Conservation (phyloP, 495 filamentous ascomycete genomes). For the Parachaetomium inaequale region DNA sequence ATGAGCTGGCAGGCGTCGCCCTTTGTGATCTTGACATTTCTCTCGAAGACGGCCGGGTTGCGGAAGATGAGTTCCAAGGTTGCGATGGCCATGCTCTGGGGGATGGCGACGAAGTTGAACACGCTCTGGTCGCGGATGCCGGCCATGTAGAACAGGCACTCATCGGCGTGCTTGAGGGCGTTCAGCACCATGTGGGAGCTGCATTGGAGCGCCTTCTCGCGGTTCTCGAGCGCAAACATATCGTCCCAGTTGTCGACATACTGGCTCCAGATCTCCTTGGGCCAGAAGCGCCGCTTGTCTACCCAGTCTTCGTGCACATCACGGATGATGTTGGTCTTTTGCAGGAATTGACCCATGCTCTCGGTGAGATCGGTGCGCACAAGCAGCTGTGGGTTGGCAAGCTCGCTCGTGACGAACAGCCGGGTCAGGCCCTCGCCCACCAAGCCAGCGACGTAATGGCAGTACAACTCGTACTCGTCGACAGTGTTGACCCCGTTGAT, state of each 20-base stretch:
- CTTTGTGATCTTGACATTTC: slow-evolving; percentile 94
- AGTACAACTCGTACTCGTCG: slow-evolving; percentile 90
- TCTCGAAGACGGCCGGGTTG: slow-evolving; percentile 82
- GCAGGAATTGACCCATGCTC: slow-evolving; percentile 94
- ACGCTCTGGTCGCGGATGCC: slow-evolving; percentile 94
- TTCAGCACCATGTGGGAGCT: slow-evolving; percentile 93
- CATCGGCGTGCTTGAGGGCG: slow-evolving; percentile 79
- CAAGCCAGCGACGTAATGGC: slow-evolving; percentile 94
- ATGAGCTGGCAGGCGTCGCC: slow-evolving; percentile 89
- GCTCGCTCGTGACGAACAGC: slow-evolving; percentile 81
- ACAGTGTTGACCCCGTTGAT: slow-evolving; percentile 75
- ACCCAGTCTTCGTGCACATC: slow-evolving; percentile 87
- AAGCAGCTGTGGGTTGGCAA: slow-evolving; percentile 81
- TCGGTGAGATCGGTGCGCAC: slow-evolving; percentile 77
- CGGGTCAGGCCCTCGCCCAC: slow-evolving; percentile 91
- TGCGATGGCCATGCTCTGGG: slow-evolving; percentile 97
- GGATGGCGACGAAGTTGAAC: slow-evolving; percentile 99
- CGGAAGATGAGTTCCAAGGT: slow-evolving; percentile 89
- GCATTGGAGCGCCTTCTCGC: slow-evolving; percentile 77
- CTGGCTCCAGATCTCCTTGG: slow-evolving; percentile 93
- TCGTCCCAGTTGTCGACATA: slow-evolving; percentile 86
- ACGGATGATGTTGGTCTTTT: slow-evolving; percentile 98
- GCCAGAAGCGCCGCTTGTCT: slow-evolving; percentile 88
- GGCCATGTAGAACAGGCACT: slow-evolving; percentile 96
- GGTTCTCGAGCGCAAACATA: slow-evolving; percentile 76